Base-by-base conservation (phyloP, 2,329 filamentous ascomycete species). In the Dactylellina drechsleri region DNA sequence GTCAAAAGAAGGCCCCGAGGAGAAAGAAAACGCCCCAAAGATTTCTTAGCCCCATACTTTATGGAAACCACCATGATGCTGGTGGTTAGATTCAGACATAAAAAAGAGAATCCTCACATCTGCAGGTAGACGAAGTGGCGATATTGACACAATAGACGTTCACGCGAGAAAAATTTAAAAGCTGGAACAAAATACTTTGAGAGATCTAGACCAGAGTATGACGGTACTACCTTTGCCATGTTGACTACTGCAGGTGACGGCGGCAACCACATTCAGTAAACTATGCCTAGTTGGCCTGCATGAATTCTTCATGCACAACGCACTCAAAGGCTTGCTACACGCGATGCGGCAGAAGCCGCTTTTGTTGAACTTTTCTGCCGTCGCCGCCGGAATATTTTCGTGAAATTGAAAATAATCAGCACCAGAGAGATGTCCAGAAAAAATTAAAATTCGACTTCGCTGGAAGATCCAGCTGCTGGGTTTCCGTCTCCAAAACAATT, bases 181-280 rank as follows among this genome's bases (percentile, higher is more conserved):
- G 6, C 2, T 36, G 3, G 53, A 47, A 23, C 4, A 65, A 49
- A 45, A 28, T 26, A 41, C 20, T 13, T 4, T 12, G 23, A 56
- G 45, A 43, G 31, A 67, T 64, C 50, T 45, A 67, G 57, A 49
- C 60, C 40, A 47, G 49, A 47, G 36, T 6, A 56, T 50, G 41
- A 66, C 53, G 41, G 54, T 18, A 18, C 18, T 43, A 40, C 47
- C 26, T 59, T 50, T 50, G 62, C 62, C 62, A 28, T 66, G 53
- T 66, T 66, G 62, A 66, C 45, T 41, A 59, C 45, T 59, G 62
- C 62, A 59, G 62, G 62, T 66, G 62, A 67, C 40, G 58, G 70
- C 70, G 70, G 70, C 70, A 62, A 74, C 70, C 70, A 66, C 45
- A 74, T 74, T 52, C 18, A 74, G 70, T 66, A 67, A 74, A 43